Evolutionary conservation across 2,329 filamentous ascomycete species (phyloP).

Genomic region (Cercospora sp.): DNA sequence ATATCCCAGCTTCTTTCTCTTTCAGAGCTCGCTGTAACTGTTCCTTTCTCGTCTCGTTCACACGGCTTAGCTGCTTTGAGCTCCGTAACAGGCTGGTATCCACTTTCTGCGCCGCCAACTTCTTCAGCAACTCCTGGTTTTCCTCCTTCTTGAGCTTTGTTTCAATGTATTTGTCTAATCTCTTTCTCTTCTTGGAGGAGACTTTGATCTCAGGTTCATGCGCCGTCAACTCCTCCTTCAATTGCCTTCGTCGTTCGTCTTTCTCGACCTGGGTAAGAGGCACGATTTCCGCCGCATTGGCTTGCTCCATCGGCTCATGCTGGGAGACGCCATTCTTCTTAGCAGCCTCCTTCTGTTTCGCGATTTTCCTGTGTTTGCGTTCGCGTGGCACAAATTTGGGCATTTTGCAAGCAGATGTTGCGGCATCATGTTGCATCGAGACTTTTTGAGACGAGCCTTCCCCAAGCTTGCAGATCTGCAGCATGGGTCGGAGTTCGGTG

Average conservation of each 20-base stretch:
- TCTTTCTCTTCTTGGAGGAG: conserved; percentile 66
- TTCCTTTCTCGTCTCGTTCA: conserved; percentile 70
- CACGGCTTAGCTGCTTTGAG: conserved; percentile 72
- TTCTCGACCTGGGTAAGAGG: conserved; percentile 55
- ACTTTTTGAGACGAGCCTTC: conserved; percentile 11
- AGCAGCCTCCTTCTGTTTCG: conserved; percentile 53
- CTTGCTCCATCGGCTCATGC: conserved; percentile 52
- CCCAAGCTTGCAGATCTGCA: not conserved
- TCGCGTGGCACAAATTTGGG: conserved; percentile 56
- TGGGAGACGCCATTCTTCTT: conserved; percentile 31
- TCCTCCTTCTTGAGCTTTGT: conserved; percentile 94
- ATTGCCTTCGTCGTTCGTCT: conserved; percentile 53
- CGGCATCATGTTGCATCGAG: not conserved
- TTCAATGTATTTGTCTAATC: conserved; percentile 73
- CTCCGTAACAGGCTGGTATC: conserved; percentile 82
- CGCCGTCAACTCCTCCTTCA: conserved; percentile 57
- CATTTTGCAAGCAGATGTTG: conserved; percentile 12
- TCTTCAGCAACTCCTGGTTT: conserved; percentile 78
- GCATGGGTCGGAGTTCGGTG: conserved; percentile 4
- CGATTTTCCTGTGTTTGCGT: conserved; percentile 64
- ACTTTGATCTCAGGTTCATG: conserved; percentile 58
- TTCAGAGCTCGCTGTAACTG: conserved; percentile 63
- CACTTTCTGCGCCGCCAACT: conserved; percentile 74
- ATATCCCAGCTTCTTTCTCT: conserved; percentile 64
- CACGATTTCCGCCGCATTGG: conserved; percentile 54